Conservation (phyloP, 2,329 filamentous ascomycete species). For the Bertia moriformis region DNA sequence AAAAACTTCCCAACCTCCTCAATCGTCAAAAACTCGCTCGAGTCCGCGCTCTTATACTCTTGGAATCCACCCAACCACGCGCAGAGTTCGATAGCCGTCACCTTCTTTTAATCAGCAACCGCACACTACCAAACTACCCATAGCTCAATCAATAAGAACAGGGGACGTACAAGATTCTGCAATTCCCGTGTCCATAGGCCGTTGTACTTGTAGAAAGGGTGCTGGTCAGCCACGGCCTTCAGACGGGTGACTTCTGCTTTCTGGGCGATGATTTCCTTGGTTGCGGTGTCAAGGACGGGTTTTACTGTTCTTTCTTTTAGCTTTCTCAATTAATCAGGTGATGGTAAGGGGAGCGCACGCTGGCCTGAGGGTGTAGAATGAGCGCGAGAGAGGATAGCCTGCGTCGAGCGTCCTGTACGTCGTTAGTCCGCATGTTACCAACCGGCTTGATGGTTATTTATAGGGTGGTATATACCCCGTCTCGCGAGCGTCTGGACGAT, state of each 20-base stretch:
- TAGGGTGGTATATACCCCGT: no score
- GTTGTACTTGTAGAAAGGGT: slow-evolving; percentile 61
- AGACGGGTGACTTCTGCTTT: slow-evolving; percentile 39
- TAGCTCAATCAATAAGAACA: slow-evolving; percentile 2
- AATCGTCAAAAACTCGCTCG: slow-evolving; percentile 39
- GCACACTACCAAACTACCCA: no score
- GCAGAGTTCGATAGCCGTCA: slow-evolving; percentile 33
- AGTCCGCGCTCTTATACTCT: slow-evolving; percentile 23
- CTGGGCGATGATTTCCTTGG: slow-evolving; percentile 33
- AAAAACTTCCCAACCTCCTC: slow-evolving; percentile 47
- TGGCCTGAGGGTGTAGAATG: slow-evolving; percentile 44
- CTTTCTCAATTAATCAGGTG: slow-evolving; percentile 2
- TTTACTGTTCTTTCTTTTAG: slow-evolving; percentile 26
- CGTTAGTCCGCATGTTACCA: no score
- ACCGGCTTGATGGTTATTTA: no score
- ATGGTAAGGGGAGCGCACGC: no score
- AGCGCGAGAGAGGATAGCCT: slow-evolving; percentile 45
- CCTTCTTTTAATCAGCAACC: neutral
- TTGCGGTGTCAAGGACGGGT: slow-evolving; percentile 31
- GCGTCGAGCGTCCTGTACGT: slow-evolving; percentile 28
- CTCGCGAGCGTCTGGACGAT: slow-evolving; percentile 48
- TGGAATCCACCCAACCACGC: slow-evolving; percentile 21
- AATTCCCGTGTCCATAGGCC: slow-evolving; percentile 48
- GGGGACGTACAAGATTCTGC: slow-evolving; percentile 35
- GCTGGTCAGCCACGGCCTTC: slow-evolving; percentile 39